A percentile compares a stretch with the other conserved stretches of the same genome.
phyloP scores from a whole-genome alignment of 176 grass and related monocot species.

The Rhynchospora tenuis region DNA sequence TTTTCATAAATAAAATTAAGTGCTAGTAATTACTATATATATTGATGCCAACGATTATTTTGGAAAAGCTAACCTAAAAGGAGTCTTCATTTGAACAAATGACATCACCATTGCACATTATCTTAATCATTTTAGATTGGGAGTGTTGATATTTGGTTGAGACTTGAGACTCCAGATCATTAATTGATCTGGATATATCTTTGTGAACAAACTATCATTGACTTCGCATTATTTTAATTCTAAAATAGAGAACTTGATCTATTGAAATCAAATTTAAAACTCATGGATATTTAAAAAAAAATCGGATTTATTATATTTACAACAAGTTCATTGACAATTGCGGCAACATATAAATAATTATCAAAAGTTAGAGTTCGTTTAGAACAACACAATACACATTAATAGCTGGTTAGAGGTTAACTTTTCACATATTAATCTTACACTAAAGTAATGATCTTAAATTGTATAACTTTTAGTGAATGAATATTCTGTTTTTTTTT shows the following conservation, averaged over 20 bases:
- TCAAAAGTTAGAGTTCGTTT: too few species aligned
- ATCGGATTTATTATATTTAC: too few species aligned
- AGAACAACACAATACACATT: too few species aligned
- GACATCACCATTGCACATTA: neutral
- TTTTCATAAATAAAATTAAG: neutral
- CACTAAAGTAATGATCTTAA: too few species aligned
- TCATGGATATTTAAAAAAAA: neutral
- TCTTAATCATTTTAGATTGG: neutral
- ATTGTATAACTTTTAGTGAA: too few species aligned
- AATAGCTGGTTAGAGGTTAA: too few species aligned
- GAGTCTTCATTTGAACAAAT: neutral
- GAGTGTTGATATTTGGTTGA: neutral
- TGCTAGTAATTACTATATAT: too few species aligned
- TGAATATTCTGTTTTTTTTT: too few species aligned
- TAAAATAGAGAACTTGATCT: neutral
- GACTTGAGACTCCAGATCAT: too few species aligned
- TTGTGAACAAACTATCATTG: neutral
- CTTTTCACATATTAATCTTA: too few species aligned
- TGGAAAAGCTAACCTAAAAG: neutral
- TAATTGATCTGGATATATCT: neutral
- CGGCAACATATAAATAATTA: too few species aligned
- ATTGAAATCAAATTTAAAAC: neutral
- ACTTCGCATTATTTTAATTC: neutral
- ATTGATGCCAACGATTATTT: neutral
- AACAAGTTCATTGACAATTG: too few species aligned